phyloP scores from a whole-genome alignment of 2,329 filamentous ascomycete species.

The Nothopassalora personata region DNA sequence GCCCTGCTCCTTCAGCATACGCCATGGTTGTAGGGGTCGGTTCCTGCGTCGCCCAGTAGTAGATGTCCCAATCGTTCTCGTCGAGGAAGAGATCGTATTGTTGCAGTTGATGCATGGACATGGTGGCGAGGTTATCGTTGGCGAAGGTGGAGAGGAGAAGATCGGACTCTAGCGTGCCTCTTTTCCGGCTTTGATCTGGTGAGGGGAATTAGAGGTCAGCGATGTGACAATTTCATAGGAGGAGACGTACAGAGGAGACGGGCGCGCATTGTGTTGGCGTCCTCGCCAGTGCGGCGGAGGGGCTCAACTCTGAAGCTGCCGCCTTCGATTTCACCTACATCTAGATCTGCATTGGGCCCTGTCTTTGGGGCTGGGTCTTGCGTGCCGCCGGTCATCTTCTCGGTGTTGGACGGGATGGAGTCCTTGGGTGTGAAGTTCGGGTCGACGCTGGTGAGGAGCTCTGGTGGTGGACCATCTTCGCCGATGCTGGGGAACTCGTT shows the following conservation, averaged over 20 bases:
- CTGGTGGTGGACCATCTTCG: constrained; percentile 53
- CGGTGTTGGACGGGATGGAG: constrained; percentile 56
- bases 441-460: constrained; percentile 54
- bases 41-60: constrained; percentile 97
- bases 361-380: constrained; percentile 47
- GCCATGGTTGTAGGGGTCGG: constrained; percentile 55
- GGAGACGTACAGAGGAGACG: constrained; percentile 62
- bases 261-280: constrained; percentile 78
- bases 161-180: constrained; percentile 91
- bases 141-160: constrained; percentile 96
- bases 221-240: constrained; percentile 6
- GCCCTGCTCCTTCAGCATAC: constrained; percentile 50
- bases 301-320: constrained; percentile 85
- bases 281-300: constrained; percentile 77
- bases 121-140: constrained; percentile 65
- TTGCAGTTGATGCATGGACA: constrained; percentile 67
- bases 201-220: constrained; percentile 26
- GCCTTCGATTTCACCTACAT: constrained; percentile 81
- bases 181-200: constrained; percentile 90
- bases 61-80: constrained; percentile 99
- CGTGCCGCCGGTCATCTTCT: constrained; percentile 60
- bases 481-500: constrained; percentile 59
- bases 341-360: constrained; percentile 60
- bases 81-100: constrained; percentile 92
- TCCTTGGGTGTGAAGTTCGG: constrained; percentile 55